Base-by-base conservation (phyloP, 768 basidiomycete species). In the Lanmaoa rubissima region DNA sequence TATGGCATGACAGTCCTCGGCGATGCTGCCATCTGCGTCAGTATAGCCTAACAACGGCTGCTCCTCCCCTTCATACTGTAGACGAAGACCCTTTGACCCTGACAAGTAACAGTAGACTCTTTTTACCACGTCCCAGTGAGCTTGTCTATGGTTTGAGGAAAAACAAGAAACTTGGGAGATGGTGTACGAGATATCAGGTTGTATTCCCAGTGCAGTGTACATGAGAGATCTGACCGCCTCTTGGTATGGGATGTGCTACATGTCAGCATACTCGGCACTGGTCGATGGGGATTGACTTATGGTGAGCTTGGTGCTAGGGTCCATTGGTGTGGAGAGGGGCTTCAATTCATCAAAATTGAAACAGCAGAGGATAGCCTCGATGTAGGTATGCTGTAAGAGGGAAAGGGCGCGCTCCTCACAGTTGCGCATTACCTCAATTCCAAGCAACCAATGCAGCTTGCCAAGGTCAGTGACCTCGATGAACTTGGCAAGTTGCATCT, bases 311-410 rank as follows among this genome's bases (percentile, higher is more conserved):
- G n/a, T n/a, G n/a, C n/a, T n/a, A n/a, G n/a, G 55, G 32, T 75
- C 74, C 69, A 76, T 73, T 0, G 73, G 73, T 1, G 63, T 72
- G 0, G 59, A 55, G 39, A 73, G 57, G 0, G 69, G 62, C 9
- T 71, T 67, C 8, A 60, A 35, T 0, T 69, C 57, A 0, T 60
- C 51, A 28, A 75, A 65, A 11, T 63, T 60, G 55, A 73, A 76
- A 3, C 59, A 61, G 0, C n/a, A 9, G 42, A 77, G 51, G 47
- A 76, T 65, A 1, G 50, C 41, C 5, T 72, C 60, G 40, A 77
- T 66, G 58, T 76, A 79, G 0, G 65, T 34, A 0, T 17, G 1
- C 32, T 59, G 57, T 1, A 28, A 53, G 0, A 61, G 40, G 1
- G 58, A n/a, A 4, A 62, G 45, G 13, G 47, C 41, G 24, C 7